phyloP scores from a whole-genome alignment of 139 green algal genomes.

The Chlamydomonas urium region DNA sequence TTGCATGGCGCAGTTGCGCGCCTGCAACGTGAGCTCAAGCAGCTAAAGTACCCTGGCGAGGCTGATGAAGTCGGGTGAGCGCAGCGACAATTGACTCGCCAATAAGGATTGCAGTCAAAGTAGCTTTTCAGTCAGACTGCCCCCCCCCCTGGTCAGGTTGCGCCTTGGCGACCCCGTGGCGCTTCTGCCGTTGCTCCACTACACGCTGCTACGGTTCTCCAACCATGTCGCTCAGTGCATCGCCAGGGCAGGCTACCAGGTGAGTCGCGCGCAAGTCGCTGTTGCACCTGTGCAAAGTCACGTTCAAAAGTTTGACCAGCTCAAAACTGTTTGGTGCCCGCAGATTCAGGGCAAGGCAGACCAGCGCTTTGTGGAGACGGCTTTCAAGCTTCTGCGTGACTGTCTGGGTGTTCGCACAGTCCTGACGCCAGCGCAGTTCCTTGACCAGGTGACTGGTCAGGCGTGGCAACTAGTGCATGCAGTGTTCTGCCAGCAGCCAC shows the following conservation, averaged over 20 bases:
- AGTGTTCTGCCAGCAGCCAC: no score
- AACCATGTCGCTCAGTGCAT: slow-evolving; percentile 48
- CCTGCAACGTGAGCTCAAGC: slow-evolving; percentile 41
- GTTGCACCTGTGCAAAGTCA: neutral
- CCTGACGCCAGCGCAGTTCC: slow-evolving; percentile 63
- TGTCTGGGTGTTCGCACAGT: slow-evolving; percentile 50
- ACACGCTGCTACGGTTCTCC: slow-evolving; percentile 55
- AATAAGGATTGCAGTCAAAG: neutral
- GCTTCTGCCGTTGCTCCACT: slow-evolving; percentile 57
- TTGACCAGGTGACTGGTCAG: slow-evolving; percentile 49
- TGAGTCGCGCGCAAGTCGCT: slow-evolving; percentile 2
- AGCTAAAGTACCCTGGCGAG: slow-evolving; percentile 44
- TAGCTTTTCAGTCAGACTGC: neutral
- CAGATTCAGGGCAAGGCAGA: slow-evolving; percentile 75
- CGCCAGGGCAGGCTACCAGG: slow-evolving; percentile 44
- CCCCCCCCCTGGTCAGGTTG: neutral
- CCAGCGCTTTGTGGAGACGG: slow-evolving; percentile 60
- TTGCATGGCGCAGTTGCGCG: slow-evolving; percentile 45
- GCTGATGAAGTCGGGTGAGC: slow-evolving; percentile 61
- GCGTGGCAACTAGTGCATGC: no score
- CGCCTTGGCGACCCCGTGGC: slow-evolving; percentile 44
- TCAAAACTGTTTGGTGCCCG: neutral
- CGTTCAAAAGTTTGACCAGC: neutral
- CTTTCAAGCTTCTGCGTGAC: slow-evolving; percentile 60
- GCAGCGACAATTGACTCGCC: no score